Evolutionary conservation across 2,329 filamentous ascomycete genomes (phyloP), one percentile per base, ranked within the genome.

Genomic region (Davidsoniella australis): DNA sequence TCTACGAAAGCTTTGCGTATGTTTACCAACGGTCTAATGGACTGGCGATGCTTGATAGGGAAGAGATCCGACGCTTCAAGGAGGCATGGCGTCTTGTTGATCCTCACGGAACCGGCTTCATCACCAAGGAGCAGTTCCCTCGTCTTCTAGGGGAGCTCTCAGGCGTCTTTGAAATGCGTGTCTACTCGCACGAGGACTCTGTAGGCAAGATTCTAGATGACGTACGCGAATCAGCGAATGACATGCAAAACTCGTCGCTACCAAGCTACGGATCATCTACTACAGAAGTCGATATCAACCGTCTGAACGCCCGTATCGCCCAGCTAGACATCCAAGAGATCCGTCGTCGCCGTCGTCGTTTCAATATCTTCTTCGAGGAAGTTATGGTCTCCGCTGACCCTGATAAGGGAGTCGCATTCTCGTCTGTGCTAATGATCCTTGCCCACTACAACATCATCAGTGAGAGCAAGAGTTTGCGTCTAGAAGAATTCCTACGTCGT

Each of bases 371-470:
- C 63, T 98, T 86, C 59, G 88, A 96, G 63, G 93, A 98, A 66
- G 84, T 96, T 17, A 77, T 96, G 63, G 86, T 95, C 5, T 89
- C 87, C 4, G 86, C 88, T 4, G 88, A 98, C 62, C 83, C 82
- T 1, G 85, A 93, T 58, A 76, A 77, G 54, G 91, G 91, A 44
- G 93, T 98, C 53, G 82, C 85, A 0, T 98, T 98, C 63, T 91
- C 86, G 2, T 81, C 82, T 5, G 82, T 95, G 18, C 71, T 98
- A 47, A 91, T 98, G 82, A 93, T 94, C 53, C 71, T 98, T 51
- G 89, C 93, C 33, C 91, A 98, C 64, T 94, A 98, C 71, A 98
- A 96, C 59, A 87, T 98, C 59, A 98, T 98, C 62, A 94, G 82
- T 57, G 91, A 98, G 64, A 95, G 82, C 68, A 95, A 95, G 71